Evolutionary conservation across 23 red algal genomes (phyloP).

Genomic region (Gracilaria vermiculophylla): DNA sequence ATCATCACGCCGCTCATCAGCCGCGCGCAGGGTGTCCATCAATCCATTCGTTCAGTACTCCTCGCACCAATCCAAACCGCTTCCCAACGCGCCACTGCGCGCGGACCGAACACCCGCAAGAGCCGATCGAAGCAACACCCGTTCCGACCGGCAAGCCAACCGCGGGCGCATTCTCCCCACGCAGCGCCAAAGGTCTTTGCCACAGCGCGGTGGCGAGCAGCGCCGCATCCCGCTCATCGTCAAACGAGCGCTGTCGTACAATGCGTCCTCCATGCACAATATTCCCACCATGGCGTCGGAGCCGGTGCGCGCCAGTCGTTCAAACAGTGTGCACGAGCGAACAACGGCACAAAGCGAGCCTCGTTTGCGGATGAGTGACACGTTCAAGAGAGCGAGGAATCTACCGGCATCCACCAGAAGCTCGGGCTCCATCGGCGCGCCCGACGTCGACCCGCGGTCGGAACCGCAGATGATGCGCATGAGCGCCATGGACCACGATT

Average conservation of each 20-base stretch:
- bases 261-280: background rate
- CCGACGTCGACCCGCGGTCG: background rate
- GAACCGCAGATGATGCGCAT: background rate
- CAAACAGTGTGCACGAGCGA: background rate
- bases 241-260: conserved; percentile 54
- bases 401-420: background rate
- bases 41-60: background rate
- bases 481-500: background rate
- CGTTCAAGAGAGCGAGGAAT: background rate
- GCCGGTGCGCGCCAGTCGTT: background rate
- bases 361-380: background rate
- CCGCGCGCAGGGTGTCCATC: background rate
- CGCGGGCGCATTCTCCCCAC: background rate
- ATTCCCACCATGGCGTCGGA: background rate
- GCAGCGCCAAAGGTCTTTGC: background rate
- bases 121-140: background rate
- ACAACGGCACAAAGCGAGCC: conserved; percentile 20
- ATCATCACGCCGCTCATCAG: background rate
- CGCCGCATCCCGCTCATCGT: conserved; percentile 35
- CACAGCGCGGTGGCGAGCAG: background rate
- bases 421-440: background rate
- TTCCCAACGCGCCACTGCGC: background rate
- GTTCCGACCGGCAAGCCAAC: background rate
- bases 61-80: background rate
- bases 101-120: background rate